Evolutionary conservation across 2,329 filamentous ascomycete species (phyloP), one percentile per base, ranked within the genome.

Genomic region (Fusarium xylarioides): DNA sequence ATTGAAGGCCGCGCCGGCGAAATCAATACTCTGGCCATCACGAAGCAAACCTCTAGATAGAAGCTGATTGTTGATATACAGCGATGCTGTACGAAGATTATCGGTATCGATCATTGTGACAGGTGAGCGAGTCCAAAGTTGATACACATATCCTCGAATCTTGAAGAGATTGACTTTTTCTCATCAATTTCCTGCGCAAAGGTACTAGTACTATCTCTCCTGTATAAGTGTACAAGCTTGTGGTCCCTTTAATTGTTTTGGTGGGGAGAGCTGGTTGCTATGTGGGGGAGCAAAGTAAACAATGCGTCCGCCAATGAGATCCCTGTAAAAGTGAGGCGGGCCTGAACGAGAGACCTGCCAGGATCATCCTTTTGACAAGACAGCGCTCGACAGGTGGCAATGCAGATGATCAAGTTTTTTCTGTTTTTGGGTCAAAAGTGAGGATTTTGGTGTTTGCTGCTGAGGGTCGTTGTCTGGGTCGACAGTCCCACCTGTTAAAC

Each of bases 1-100:
- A 23, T 87, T 86, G 59, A 65, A 70, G 9, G 89, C 89, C 14
- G 93, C 92, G 70, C 90, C 86, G 68, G 93, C 91, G 81, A 99
- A 99, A 81, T 98, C 92, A 82, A 99, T 93, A 46, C 85, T 86
- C 77, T 92, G 90, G 74, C 92, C 90, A 87, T 91, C 90, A 75
- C 89, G 86, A 30, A 92, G 81, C 15, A 93, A 83, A 7, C 91
- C 91, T 67, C 91, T 85, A 9, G 90, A 91, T 18, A 92, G 85
- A 47, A 93, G 85, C 79, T 92, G 90, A 79, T 92, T 92, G 83
- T 92, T 92, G 83, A 93, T 91, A 81, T 92, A 92, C 81, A 90
- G 85, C 80, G 91, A 92, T 19, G 91, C 91, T 76, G 90, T 91
- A 67, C 87, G 87, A 49, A 92, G 84, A 78, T 91, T 92, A 46